Conservation (phyloP, 805 yeast genomes). For the Ogataea corticis region DNA sequence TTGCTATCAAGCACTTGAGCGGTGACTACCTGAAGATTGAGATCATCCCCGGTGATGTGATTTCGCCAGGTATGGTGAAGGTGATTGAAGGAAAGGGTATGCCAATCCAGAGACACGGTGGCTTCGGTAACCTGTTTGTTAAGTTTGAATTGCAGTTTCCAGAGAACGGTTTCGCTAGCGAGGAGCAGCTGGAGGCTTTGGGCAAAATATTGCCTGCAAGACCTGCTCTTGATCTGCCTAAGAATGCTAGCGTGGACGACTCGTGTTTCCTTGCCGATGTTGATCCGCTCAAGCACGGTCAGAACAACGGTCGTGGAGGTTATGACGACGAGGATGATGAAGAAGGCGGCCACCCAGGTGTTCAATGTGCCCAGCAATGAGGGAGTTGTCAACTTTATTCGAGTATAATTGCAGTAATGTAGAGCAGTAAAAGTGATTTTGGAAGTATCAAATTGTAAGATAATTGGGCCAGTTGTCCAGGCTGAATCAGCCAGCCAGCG, state of each 20-base stretch:
- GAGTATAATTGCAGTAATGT: slow-evolving; percentile 1
- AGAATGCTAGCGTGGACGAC: slow-evolving; percentile 76
- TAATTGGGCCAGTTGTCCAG: too few relatives aligned
- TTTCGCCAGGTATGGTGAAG: slow-evolving; percentile 78
- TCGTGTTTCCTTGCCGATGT: slow-evolving; percentile 33
- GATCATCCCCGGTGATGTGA: slow-evolving; percentile 89
- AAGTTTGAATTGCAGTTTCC: slow-evolving; percentile 93
- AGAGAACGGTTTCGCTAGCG: slow-evolving; percentile 64
- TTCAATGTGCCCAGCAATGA: slow-evolving; percentile 94
- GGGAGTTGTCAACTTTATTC: neutral
- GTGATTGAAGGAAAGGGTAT: slow-evolving; percentile 93
- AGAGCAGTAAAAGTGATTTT: neutral
- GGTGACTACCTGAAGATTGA: slow-evolving; percentile 87
- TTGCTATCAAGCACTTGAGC: slow-evolving; percentile 84
- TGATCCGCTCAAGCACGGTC: slow-evolving; percentile 31
- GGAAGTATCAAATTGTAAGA: too few relatives aligned
- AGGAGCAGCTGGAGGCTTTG: slow-evolving; percentile 70
- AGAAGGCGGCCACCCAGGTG: slow-evolving; percentile 65
- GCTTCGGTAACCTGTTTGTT: slow-evolving; percentile 82
- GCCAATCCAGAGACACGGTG: slow-evolving; percentile 91
- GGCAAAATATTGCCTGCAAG: slow-evolving; percentile 82
- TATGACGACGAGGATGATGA: slow-evolving; percentile 59
- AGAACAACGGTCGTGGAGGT: slow-evolving; percentile 29
- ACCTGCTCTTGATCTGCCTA: slow-evolving; percentile 59
- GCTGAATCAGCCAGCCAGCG: too few relatives aligned